These are phyloP conservation scores for Cudoniella acicularis DNA, from an alignment of 495 filamentous ascomycete species.

Conservation along the genomic window DNA sequence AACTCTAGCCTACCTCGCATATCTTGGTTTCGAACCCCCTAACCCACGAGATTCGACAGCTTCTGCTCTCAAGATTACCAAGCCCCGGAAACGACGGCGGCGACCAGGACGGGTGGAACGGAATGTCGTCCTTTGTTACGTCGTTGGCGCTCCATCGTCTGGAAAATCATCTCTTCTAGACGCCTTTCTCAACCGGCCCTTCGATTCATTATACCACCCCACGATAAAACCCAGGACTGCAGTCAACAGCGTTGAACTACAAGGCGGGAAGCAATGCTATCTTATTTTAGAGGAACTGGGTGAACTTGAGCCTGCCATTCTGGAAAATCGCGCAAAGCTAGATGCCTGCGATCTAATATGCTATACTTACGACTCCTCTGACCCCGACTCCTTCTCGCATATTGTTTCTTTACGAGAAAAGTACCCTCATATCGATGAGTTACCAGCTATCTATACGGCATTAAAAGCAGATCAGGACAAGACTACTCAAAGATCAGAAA, in stretches of 20 bases:
- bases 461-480: conserved; percentile 93
- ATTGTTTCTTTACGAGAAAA: conserved; percentile 75
- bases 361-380: conserved; percentile 94
- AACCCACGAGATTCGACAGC: conserved; percentile 66
- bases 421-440: conserved; percentile 76
- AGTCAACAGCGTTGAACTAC: conserved; percentile 94
- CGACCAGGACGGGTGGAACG: conserved; percentile 82
- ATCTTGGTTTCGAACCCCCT: conserved; percentile 78
- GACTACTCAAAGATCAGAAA: conserved; percentile 84
- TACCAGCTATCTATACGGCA: conserved; percentile 87
- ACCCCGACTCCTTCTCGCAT: conserved; percentile 90
- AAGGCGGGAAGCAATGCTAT: conserved; percentile 95
- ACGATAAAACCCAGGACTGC: conserved; percentile 91
- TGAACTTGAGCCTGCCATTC: conserved; percentile 87
- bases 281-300: conserved; percentile 93
- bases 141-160: conserved; percentile 76
- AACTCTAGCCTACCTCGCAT: conserved; percentile 91
- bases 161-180: conserved; percentile 89
- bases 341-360: conserved; percentile 90
- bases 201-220: conserved; percentile 81
- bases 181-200: conserved; percentile 84
- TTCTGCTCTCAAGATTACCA: conserved; percentile 85
- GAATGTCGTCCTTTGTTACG: conserved; percentile 93
- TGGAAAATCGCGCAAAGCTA: conserved; percentile 89
- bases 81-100: conserved; percentile 77